A percentile compares a stretch with the other conserved stretches of the same genome.
Evolutionary conservation across 2,329 filamentous ascomycete genomes (phyloP).

Genomic region (Venturia pyrina): DNA sequence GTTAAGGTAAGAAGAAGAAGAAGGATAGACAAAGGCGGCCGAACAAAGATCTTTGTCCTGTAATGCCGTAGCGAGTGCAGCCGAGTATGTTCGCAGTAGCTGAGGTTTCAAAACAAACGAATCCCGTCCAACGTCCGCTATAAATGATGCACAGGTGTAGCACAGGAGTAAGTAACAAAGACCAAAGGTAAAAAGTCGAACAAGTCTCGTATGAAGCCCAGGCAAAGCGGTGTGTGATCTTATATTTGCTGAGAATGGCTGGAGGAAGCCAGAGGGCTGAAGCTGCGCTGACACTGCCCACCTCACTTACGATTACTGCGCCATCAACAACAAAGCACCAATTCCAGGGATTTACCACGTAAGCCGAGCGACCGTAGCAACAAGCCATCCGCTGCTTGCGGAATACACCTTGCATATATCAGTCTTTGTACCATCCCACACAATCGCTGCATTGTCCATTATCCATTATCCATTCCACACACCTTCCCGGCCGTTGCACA

Average conservation of each 20-base stretch:
- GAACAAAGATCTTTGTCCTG: background rate
- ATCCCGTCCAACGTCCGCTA: background rate
- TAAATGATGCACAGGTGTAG: constrained; percentile 1
- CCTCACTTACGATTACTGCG: background rate
- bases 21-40: background rate
- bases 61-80: background rate
- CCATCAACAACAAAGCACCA: background rate
- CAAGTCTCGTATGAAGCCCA: background rate
- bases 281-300: background rate
- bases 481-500: too few relatives aligned
- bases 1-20: background rate
- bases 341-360: background rate
- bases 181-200: background rate
- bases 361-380: background rate
- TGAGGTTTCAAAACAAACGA: background rate
- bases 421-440: background rate
- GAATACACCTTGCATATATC: background rate
- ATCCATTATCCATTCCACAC: too few relatives aligned
- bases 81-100: background rate
- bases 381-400: background rate
- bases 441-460: background rate
- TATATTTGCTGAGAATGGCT: background rate
- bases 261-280: background rate
- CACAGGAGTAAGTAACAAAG: background rate
- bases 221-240: constrained; percentile 3